Evolutionary conservation across 2,329 filamentous ascomycete species (phyloP), one percentile per base, ranked within the genome.

Genomic region (Sordariomycetes sp.): DNA sequence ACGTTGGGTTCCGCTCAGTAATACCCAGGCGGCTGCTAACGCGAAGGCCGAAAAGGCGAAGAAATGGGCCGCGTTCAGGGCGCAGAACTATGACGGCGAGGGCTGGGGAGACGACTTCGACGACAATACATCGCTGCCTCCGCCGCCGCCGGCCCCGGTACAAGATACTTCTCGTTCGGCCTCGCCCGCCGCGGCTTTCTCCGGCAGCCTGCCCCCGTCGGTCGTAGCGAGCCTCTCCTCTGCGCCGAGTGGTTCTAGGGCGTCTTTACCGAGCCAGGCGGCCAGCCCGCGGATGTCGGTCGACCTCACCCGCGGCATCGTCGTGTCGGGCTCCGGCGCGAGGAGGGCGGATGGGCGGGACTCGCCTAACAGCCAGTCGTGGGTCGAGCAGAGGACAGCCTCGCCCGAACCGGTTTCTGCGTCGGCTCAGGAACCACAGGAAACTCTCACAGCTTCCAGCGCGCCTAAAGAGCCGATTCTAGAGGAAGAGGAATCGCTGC

Each of bases 51-150:
- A 84, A 58, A 95, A 95, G 74, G 96, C 91, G 57, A 88, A 86
- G 72, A 95, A 95, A 80, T 97, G 92, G 92, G 86, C 92, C 42
- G 87, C 95, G 65, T 92, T 92, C 39, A 92, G 91, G 70, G 78
- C 83, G 59, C 85, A 87, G 64, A 88, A 83, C 66, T 97, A 97
- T 66, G 91, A 92, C 65, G 92, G 91, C 61, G 90, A 95, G 65
- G 92, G 96, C 66, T 96, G 92, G 91, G 92, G 90, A 39, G 86
- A 77, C 58, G 81, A 85, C 10, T 79, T 82, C 59, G 79, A 82
- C n/a, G 80, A 84, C 35, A 53, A n/a, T 7, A 32, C 15, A 36
- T 36, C 28, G 32, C 28, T 32, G 20, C 28, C 32, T 8, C 22
- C n/a, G 2, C 28, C 28, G 2, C 28, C 28, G 25, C 28, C 28